Base-by-base conservation (phyloP, 192 early-diverging fungal species). In the Coemansia sp. region DNA sequence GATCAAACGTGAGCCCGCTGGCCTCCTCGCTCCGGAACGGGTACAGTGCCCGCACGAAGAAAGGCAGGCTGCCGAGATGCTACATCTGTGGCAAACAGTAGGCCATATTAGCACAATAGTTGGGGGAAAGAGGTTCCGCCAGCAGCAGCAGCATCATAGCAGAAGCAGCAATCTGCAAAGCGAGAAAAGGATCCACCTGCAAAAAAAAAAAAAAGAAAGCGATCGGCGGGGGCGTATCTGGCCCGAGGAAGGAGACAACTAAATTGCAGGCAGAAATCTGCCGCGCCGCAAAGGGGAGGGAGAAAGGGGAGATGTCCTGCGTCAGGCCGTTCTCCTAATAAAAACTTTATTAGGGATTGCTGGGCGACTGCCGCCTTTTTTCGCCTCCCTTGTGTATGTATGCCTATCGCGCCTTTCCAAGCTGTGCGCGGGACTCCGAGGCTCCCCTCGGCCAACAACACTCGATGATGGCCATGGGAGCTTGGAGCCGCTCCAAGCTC, bases 21-120 rank as follows among this genome's bases (percentile, higher is more conserved):
- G 84, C 76, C 60, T 95, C 94, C 27, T 86, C 83, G 39, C 91
- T 90, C 61, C 85, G 75, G 84, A 95, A 99, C 74, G 93, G 89
- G 76, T 94, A 96, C 64, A 94, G 77, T n/a, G 95, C 96, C 61
- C 86, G 74, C 52, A 90, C 88, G 52, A 82, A 82, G 30, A 82
- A 82, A 34, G 74, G 73, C 64, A 71, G 67, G 44, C 65, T 30
- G 15, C 70, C 79, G 43, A 69, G 59, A 41, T 66, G 64, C 79
- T 81, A 75, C 70, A 73, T 5, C 3, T 2, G 18, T 18, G 35
- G 2, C 15, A 53, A 34, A 43, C 32, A 2, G 16, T 15, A 24
- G 34, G 11, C 13, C 38, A 18, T 39, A 32, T 67, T 67, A 47
- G 66, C 22, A 12, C 65, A 59, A 24, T 3, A 24, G 22, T 55